These are phyloP conservation scores for Hyaloscypha finlandica DNA, from an alignment of 495 filamentous ascomycete species.

Conservation along the genomic window DNA sequence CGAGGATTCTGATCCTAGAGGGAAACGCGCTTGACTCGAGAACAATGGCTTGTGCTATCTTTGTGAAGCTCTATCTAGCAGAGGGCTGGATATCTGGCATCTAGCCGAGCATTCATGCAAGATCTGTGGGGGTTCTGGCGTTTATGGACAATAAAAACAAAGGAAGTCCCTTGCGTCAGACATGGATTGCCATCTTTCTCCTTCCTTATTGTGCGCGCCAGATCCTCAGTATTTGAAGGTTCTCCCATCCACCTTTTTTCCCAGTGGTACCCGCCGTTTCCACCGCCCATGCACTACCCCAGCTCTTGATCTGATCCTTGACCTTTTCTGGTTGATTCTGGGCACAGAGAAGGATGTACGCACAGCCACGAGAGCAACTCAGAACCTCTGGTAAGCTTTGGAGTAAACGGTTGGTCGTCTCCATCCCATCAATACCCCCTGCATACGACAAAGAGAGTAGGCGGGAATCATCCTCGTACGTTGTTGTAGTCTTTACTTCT, in stretches of 20 bases:
- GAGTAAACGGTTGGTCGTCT: slow-evolving; percentile 79
- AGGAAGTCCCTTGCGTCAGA: background rate
- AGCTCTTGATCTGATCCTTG: slow-evolving; percentile 59
- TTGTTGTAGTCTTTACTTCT: slow-evolving; percentile 22
- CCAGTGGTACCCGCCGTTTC: slow-evolving; percentile 85
- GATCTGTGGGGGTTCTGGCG: slow-evolving; percentile 22
- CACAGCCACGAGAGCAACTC: slow-evolving; percentile 65
- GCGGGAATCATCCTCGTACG: slow-evolving; percentile 57
- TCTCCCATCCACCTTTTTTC: slow-evolving; percentile 89
- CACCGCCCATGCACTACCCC: slow-evolving; percentile 64
- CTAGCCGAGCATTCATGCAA: background rate
- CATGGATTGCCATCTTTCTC: background rate
- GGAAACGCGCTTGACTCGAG: background rate
- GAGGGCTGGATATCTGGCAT: slow-evolving; percentile 15
- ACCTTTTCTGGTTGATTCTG: slow-evolving; percentile 83
- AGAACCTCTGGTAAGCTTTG: slow-evolving; percentile 64
- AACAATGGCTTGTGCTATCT: background rate
- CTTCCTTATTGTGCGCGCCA: slow-evolving; percentile 47
- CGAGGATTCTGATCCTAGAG: slow-evolving; percentile 50
- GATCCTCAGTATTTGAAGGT: slow-evolving; percentile 77
- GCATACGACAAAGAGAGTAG: slow-evolving; percentile 86
- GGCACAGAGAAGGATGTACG: slow-evolving; percentile 85
- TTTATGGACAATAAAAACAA: slow-evolving; percentile 30
- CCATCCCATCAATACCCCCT: slow-evolving; percentile 89
- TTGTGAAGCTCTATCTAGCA: slow-evolving; percentile 3